Base-by-base conservation (phyloP, 225 moss, liverwort and hornwort genomes). In the Physcomitrellopsis africana region DNA sequence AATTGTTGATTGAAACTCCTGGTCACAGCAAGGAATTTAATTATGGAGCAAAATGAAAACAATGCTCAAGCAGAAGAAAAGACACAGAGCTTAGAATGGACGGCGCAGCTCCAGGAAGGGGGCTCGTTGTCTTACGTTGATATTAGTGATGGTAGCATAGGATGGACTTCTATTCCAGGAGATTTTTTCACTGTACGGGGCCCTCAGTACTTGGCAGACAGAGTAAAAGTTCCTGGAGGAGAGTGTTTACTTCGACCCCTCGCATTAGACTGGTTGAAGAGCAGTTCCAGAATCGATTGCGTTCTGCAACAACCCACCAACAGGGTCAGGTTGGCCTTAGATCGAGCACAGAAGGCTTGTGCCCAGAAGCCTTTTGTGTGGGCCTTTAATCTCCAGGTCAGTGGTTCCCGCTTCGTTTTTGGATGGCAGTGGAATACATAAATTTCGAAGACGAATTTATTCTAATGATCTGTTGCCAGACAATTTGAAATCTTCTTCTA, bases 201-300 rank as follows among this genome's bases (percentile, higher is more conserved):
- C 15, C 85, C 91, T 66, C 81, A 84, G 9, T 95, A 93, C 70
- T 60, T 93, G 44, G 74, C 59, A 0, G 88, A 77, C 67, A 88
- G 84, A 70, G 67, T 84, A 26, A 95, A 95, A 79, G 72, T 85
- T 19, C 81, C 93, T 12, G 93, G 88, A 37, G 91, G 84, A 59
- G 84, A 88, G 9, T 65, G 63, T 37, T 76, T 93, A 12, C 88
- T 95, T 66, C 79, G 81, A 65, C 91, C 91, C 23, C 78, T 95
- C 51, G 93, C 89, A 15, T 79, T 95, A 8, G 95, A 95, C 71
- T 95, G 95, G 95, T 75, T 95, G 66, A 88, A 82, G 67, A 90
- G 89, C 78, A 72, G 65, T 48, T 74, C 77, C 73, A 88, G 88
- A 82, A 89, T 93, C 58, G 93, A 95, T 76, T 81, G 82, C 46